Evolutionary conservation across 805 yeast genomes (phyloP).

Genomic region (Cyberlindnera nakhonratchasimensis): DNA sequence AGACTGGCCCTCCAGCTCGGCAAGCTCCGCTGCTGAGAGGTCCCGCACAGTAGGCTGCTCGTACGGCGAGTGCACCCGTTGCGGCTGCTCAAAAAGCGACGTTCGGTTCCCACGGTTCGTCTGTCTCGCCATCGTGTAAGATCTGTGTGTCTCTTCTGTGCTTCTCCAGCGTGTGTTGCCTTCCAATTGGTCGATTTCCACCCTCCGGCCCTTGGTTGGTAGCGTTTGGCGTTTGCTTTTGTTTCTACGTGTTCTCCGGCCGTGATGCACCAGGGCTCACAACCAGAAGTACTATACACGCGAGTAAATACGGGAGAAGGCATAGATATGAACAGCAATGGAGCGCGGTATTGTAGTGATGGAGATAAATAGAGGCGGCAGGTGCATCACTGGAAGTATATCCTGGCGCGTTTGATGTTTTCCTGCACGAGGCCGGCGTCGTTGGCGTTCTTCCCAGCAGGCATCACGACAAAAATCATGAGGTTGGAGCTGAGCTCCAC

Average conservation of each 20-base stretch:
- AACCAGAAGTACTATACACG: too few relatives aligned
- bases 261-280: too few relatives aligned
- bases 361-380: too few relatives aligned
- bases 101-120: conserved; percentile 19
- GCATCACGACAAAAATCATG: conserved; percentile 59
- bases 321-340: too few relatives aligned
- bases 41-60: conserved; percentile 34
- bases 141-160: neutral
- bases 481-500: conserved; percentile 57
- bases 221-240: too few relatives aligned
- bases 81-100: conserved; percentile 26
- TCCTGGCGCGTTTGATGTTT: conserved; percentile 54
- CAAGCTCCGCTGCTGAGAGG: conserved; percentile 49
- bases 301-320: too few relatives aligned
- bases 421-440: conserved; percentile 48
- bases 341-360: too few relatives aligned
- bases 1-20: conserved; percentile 63
- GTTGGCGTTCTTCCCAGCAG: conserved; percentile 33
- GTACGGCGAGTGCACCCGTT: conserved; percentile 41
- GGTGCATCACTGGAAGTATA: conserved; percentile 46
- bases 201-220: too few relatives aligned
- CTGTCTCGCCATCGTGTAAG: conserved; percentile 9
- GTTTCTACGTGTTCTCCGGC: too few relatives aligned
- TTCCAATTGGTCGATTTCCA: too few relatives aligned
- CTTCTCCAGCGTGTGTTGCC: too few relatives aligned